Evolutionary conservation across 2,329 filamentous ascomycete genomes (phyloP), one percentile per base, ranked within the genome.

Genomic region (Cordyceps javanica): DNA sequence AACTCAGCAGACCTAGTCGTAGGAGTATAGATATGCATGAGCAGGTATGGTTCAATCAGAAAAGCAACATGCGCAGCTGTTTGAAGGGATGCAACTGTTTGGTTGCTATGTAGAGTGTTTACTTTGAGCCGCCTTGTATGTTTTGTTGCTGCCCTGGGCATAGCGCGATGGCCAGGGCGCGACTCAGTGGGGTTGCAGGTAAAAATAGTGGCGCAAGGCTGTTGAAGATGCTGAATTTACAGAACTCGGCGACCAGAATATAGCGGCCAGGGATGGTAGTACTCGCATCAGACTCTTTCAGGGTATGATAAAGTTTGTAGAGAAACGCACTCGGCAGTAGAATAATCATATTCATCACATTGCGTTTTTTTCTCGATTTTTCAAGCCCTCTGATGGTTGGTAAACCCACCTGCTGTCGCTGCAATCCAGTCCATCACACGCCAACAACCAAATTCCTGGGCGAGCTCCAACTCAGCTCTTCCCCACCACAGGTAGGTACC

Each of bases 81-180:
- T 50, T 34, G 45, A 11, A 30, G 23, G 36, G 13, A 25, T 51
- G 45, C 26, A 19, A 14, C 34, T 1, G 54, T n/a, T 41, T 56
- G 54, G 45, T 50, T 49, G 34, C 54, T 34, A 42, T 38, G 34
- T 23, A 41, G n/a, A 50, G 25, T 56, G 54, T 56, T 56, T 56
- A 56, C 54, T 56, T 56, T 49, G 26, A 16, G n/a, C 19, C 1
- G 54, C 10, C 8, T 23, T 49, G 25, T 23, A 32, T 56, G 45
- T 56, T 56, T 41, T 56, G 36, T 56, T 50, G 19, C 30, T 46
- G n/a, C n/a, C n/a, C n/a, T 26, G 21, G 10, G 25, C 13, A 23
- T 21, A 34, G 42, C 36, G 44, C 53, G 42, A n/a, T n/a, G 36
- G 44, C 53, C 54, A 56, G 3, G 45, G 44, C 54, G 52, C 41